A percentile compares a stretch with the other conserved stretches of the same genome.
phyloP scores from a whole-genome alignment of 306 rosid genomes.

The Cicer cuneatum region DNA sequence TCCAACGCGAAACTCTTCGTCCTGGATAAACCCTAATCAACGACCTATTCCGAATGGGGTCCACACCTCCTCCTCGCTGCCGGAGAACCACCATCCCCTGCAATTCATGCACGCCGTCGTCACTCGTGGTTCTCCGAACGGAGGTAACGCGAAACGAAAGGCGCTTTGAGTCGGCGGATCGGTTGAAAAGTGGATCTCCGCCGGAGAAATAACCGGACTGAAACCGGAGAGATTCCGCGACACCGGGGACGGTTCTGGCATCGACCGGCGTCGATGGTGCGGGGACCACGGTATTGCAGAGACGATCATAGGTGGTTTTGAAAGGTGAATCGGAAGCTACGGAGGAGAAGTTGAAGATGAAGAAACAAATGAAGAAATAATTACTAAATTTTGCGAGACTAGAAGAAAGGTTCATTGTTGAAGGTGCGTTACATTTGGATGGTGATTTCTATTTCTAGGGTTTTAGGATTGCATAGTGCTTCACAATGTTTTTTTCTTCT shows the following conservation, averaged over 20 bases:
- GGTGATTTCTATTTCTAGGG: constrained; percentile 27
- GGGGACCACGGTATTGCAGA: constrained; percentile 67
- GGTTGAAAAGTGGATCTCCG: constrained; percentile 60
- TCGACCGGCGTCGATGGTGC: constrained; percentile 1
- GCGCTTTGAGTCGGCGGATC: constrained; percentile 21
- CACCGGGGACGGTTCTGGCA: constrained; percentile 31
- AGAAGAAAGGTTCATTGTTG: constrained; percentile 51
- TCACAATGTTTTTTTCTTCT: no score
- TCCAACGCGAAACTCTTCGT: constrained; percentile 40
- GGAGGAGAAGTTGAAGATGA: constrained; percentile 32
- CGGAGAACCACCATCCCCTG: constrained; percentile 50
- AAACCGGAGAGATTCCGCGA: constrained; percentile 44
- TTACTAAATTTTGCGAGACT: constrained; percentile 36
- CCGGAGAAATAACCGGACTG: constrained; percentile 63
- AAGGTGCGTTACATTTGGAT: constrained; percentile 36
- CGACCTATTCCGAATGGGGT: constrained; percentile 37
- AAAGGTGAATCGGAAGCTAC: constrained; percentile 13
- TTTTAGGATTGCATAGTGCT: neutral
- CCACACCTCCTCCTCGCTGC: constrained; percentile 11
- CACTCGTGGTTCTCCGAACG: constrained; percentile 40
- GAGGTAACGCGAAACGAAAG: constrained; percentile 40
- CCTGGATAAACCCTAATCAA: constrained; percentile 50
- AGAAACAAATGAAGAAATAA: constrained; percentile 34
- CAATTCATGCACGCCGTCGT: constrained; percentile 52
- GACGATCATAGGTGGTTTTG: constrained; percentile 47